phyloP scores from a whole-genome alignment of 2,329 filamentous ascomycete genomes.

The Trichoderma oligosporum region DNA sequence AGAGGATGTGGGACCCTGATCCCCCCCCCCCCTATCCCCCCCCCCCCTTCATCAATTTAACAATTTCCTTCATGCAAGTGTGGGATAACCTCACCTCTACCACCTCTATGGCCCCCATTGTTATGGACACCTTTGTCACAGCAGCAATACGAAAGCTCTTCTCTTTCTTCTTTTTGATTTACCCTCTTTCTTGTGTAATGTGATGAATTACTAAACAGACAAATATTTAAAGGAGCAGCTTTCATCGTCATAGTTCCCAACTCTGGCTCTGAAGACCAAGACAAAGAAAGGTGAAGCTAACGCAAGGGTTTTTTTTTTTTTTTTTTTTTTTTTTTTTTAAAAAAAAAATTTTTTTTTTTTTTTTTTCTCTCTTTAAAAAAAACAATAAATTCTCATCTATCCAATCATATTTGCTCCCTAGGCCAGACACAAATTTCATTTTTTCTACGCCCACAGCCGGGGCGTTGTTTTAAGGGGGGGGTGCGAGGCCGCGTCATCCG shows the following conservation, averaged over 20 bases:
- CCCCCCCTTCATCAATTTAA: too few relatives aligned
- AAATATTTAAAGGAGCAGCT: too few relatives aligned
- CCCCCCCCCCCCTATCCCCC: too few relatives aligned
- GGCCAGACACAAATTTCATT: background rate
- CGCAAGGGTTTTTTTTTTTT: background rate
- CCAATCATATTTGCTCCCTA: constrained; percentile 18
- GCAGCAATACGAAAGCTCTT: background rate
- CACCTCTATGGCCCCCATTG: background rate
- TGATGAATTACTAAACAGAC: too few relatives aligned
- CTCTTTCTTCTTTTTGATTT: too few relatives aligned
- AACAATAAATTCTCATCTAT: background rate
- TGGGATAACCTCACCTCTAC: background rate
- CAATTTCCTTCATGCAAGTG: background rate
- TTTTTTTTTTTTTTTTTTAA: too few relatives aligned
- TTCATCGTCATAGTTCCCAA: too few relatives aligned
- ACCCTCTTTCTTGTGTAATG: too few relatives aligned
- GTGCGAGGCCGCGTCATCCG: constrained; percentile 21
- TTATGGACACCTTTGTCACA: background rate
- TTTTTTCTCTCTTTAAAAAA: background rate
- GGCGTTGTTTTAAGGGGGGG: constrained; percentile 14
- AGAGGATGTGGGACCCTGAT: too few relatives aligned
- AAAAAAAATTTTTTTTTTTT: too few relatives aligned
- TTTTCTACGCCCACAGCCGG: constrained; percentile 14
- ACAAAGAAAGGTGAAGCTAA: background rate
- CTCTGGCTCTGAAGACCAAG: too few relatives aligned